Evolutionary conservation across 2,329 filamentous ascomycete genomes (phyloP).

Genomic region (Aspergillus niger): DNA sequence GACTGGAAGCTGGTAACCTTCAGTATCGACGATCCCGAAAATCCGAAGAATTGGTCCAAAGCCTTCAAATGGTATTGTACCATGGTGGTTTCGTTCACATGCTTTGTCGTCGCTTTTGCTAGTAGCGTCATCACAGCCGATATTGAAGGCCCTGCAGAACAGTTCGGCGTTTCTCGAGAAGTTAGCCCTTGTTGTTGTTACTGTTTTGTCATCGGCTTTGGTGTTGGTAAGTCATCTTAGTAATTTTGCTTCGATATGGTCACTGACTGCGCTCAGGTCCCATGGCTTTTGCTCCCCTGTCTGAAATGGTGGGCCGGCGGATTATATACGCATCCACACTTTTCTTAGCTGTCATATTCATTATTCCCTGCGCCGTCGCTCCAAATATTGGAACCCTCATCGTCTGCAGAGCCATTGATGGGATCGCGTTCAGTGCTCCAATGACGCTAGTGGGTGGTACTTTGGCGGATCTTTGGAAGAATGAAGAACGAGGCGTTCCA

Average conservation of each 20-base stretch:
- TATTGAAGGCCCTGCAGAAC: constrained; percentile 62
- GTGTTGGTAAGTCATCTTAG: constrained; percentile 58
- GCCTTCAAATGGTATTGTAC: constrained; percentile 79
- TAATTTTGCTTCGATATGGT: not conserved
- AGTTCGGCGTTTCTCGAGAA: constrained; percentile 71
- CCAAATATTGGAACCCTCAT: constrained; percentile 76
- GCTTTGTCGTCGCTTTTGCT: constrained; percentile 71
- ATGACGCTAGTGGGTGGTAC: constrained; percentile 86
- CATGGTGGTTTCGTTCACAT: constrained; percentile 77
- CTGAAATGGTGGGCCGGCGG: constrained; percentile 71
- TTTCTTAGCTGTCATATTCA: constrained; percentile 71
- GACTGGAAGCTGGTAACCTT: constrained; percentile 71
- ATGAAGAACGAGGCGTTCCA: constrained; percentile 79
- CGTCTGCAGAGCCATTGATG: constrained; percentile 74
- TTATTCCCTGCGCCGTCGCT: constrained; percentile 76
- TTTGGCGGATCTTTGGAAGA: constrained; percentile 79
- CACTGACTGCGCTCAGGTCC: constrained; percentile 54
- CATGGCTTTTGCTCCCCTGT: constrained; percentile 76
- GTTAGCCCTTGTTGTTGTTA: constrained; percentile 70
- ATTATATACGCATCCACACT: constrained; percentile 72
- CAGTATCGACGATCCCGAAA: constrained; percentile 68
- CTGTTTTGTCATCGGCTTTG: constrained; percentile 78
- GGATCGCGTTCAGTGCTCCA: constrained; percentile 80
- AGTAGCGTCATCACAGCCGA: constrained; percentile 79
- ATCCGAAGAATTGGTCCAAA: constrained; percentile 85